These are phyloP conservation scores for Ustilago tritici DNA, from an alignment of 1,284 basidiomycete species.

Conservation along the genomic window DNA sequence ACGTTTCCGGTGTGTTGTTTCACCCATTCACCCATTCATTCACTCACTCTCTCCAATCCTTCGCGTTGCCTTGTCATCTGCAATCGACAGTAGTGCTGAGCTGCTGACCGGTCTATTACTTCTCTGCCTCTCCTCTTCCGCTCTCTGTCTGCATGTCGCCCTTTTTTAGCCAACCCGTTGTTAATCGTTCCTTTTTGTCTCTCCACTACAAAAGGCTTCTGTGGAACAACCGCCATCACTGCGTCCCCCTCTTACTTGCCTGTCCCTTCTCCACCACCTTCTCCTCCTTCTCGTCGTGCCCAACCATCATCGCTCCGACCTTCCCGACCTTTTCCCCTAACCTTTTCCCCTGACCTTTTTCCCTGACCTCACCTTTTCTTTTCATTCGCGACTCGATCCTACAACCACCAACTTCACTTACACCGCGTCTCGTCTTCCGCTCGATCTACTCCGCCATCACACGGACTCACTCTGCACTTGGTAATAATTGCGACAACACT, in stretches of 20 bases:
- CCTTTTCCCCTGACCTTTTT: background rate
- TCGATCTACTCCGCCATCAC: too few relatives aligned
- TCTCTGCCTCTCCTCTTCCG: too few relatives aligned
- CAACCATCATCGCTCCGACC: too few relatives aligned
- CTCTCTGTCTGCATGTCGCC: background rate
- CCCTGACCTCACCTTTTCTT: background rate
- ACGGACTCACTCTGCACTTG: background rate
- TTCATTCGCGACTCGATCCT: background rate
- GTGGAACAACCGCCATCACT: slow-evolving; percentile 6
- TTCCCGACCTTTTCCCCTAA: too few relatives aligned
- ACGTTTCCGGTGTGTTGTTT: slow-evolving; percentile 11
- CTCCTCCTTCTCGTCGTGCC: background rate
- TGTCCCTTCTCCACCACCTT: background rate
- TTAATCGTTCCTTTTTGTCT: background rate
- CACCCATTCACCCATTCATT: background rate
- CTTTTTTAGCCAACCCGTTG: background rate
- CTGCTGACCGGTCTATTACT: background rate
- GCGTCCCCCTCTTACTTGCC: background rate
- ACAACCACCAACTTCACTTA: slow-evolving; percentile 2
- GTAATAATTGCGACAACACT: background rate
- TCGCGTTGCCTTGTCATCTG: background rate
- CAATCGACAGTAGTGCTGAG: background rate
- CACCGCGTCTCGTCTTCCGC: background rate
- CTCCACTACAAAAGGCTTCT: slow-evolving; percentile 9
- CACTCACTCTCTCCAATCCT: background rate